These are phyloP conservation scores for Fonsecaea pedrosoi DNA, from an alignment of 2,329 filamentous ascomycete species.

Conservation along the genomic window DNA sequence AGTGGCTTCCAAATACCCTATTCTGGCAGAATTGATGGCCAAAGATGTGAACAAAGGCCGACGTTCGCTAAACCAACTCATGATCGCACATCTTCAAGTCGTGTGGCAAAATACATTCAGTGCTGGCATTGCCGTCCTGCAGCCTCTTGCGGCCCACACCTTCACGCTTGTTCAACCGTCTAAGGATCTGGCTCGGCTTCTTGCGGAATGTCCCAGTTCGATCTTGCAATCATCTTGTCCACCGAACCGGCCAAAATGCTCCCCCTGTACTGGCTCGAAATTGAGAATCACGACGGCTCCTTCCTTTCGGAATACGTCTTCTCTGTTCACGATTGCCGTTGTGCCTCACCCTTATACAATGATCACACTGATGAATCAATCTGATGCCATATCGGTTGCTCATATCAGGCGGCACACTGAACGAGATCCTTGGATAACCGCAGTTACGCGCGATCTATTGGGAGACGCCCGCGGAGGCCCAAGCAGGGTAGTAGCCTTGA, in stretches of 20 bases:
- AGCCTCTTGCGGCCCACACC: constrained; percentile 77
- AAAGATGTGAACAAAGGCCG: constrained; percentile 67
- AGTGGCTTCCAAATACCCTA: constrained; percentile 70
- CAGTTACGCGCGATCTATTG: constrained; percentile 73
- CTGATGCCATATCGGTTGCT: constrained; percentile 64
- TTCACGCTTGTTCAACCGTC: constrained; percentile 74
- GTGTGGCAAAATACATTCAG: constrained; percentile 83
- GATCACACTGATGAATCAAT: constrained; percentile 68
- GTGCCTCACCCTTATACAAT: constrained; percentile 93
- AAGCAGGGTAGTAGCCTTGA: constrained; percentile 74
- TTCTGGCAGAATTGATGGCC: constrained; percentile 68
- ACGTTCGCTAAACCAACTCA: constrained; percentile 71
- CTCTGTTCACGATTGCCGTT: constrained; percentile 79
- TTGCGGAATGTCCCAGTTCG: constrained; percentile 75
- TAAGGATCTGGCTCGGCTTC: constrained; percentile 73
- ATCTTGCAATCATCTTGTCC: constrained; percentile 81
- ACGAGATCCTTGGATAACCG: constrained; percentile 79
- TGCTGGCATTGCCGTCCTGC: constrained; percentile 78
- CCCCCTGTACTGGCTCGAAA: constrained; percentile 71
- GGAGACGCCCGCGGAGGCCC: constrained; percentile 67
- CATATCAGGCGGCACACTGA: constrained; percentile 72
- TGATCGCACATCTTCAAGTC: constrained; percentile 83
- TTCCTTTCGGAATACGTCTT: constrained; percentile 73
- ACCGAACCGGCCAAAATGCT: constrained; percentile 77
- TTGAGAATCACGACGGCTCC: constrained; percentile 71